These are phyloP conservation scores for Salicornia ramosissima DNA, from an alignment of 148 eudicot species.

Conservation along the genomic window DNA sequence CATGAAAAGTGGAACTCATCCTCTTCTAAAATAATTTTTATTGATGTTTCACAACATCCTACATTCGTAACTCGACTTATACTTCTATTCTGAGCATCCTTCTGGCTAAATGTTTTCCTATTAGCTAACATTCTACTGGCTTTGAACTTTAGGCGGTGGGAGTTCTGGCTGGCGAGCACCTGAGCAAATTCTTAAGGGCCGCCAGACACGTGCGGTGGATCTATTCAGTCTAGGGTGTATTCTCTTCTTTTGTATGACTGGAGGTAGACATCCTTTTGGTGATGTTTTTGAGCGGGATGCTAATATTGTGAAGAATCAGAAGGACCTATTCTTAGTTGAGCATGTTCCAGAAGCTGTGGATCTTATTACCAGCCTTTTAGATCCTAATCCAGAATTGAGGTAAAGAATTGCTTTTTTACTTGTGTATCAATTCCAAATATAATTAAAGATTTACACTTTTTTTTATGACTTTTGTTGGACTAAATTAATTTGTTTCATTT, in stretches of 20 bases:
- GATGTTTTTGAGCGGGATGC: constrained; percentile 77
- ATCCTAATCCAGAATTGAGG: constrained; percentile 69
- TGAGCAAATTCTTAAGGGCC: constrained; percentile 81
- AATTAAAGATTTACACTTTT: neutral
- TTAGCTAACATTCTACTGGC: constrained; percentile 4
- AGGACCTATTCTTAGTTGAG: constrained; percentile 70
- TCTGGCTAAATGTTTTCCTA: neutral
- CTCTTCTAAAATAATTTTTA: neutral
- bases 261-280: constrained; percentile 94
- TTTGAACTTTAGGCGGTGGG: constrained; percentile 54
- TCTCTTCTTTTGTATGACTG: constrained; percentile 80
- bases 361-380: constrained; percentile 59
- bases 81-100: neutral
- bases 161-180: constrained; percentile 99
- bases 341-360: constrained; percentile 84
- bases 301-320: constrained; percentile 61
- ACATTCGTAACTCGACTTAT: neutral
- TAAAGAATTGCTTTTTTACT: constrained; percentile 19
- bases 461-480: neutral
- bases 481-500: neutral
- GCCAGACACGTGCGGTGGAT: constrained; percentile 94
- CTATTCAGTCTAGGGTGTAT: constrained; percentile 84
- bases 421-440: neutral
- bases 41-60: neutral
- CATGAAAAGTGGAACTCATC: neutral